Conservation (phyloP, 2,329 filamentous ascomycete genomes). For the Arthrobotrys conoides region DNA sequence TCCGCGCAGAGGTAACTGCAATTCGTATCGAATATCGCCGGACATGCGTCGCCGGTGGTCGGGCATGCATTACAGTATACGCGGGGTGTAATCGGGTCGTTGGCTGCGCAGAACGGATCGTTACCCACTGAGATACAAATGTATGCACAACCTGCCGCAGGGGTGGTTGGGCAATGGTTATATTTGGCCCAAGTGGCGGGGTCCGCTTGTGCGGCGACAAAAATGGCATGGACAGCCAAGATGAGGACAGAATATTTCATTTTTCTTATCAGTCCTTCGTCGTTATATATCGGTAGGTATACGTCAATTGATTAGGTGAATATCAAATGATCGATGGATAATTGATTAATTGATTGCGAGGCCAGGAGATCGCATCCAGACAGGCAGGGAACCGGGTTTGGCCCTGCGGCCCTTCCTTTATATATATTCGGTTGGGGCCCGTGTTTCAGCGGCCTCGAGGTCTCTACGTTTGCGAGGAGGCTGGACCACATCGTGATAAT, state of each 20-base stretch:
- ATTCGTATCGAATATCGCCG: background rate
- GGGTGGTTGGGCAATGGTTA: conserved; percentile 23
- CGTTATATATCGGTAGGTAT: background rate
- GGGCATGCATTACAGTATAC: conserved; percentile 21
- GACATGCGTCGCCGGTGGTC: background rate
- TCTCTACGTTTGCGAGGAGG: conserved; percentile 20
- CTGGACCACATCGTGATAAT: conserved; percentile 20
- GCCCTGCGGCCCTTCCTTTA: conserved; percentile 15
- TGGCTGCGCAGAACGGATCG: conserved; percentile 14
- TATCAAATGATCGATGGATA: background rate
- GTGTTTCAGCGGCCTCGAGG: conserved; percentile 5
- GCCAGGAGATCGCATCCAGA: conserved; percentile 10
- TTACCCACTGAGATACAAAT: conserved; percentile 13
- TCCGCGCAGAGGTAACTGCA: conserved; percentile 20
- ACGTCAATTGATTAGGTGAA: background rate
- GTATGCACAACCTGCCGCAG: background rate
- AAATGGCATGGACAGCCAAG: background rate
- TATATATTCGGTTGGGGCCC: conserved; percentile 15
- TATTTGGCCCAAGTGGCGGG: conserved; percentile 21
- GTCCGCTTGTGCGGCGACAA: conserved; percentile 15
- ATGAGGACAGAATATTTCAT: conserved; percentile 7
- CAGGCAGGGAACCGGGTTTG: background rate
- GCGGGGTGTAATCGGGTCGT: conserved; percentile 13
- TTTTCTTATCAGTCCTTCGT: background rate
- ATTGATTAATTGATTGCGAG: background rate